Conservation (phyloP, 2,329 filamentous ascomycete genomes). For the Sporothrix mexicana region DNA sequence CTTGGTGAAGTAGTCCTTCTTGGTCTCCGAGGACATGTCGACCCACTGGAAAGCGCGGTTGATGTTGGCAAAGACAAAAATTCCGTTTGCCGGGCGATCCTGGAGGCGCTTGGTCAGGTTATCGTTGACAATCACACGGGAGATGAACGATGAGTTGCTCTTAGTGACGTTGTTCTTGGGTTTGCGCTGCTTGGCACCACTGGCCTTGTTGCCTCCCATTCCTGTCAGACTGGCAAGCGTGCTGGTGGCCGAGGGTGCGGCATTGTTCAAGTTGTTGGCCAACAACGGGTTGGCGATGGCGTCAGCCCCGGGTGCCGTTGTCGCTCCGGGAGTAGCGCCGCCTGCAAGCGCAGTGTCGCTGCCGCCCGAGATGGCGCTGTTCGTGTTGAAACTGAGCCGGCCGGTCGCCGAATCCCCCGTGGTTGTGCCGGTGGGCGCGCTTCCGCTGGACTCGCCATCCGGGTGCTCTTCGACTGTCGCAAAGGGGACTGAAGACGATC, state of each 20-base stretch:
- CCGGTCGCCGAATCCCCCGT: conserved; percentile 33
- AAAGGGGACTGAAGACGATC: conserved; percentile 18
- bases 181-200: conserved; percentile 77
- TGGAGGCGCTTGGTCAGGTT: conserved; percentile 75
- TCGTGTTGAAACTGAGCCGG: conserved; percentile 37
- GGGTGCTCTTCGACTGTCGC: conserved; percentile 34
- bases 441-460: conserved; percentile 33
- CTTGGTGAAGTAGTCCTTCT: conserved; percentile 90
- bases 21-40: conserved; percentile 77
- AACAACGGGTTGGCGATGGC: conserved; percentile 40
- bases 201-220: conserved; percentile 69
- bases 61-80: conserved; percentile 93
- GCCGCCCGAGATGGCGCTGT: conserved; percentile 33
- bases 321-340: conserved; percentile 58
- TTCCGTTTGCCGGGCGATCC: conserved; percentile 77
- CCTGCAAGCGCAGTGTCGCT: conserved; percentile 51
- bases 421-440: not conserved
- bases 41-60: conserved; percentile 97
- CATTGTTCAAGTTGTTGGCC: conserved; percentile 43
- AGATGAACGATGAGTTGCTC: conserved; percentile 98
- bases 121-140: conserved; percentile 92
- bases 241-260: conserved; percentile 54
- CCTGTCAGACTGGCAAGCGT: conserved; percentile 82
- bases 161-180: conserved; percentile 99
- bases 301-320: not conserved